phyloP scores from a whole-genome alignment of 192 early-diverging fungal species.

The Backusella parvicylindrica region DNA sequence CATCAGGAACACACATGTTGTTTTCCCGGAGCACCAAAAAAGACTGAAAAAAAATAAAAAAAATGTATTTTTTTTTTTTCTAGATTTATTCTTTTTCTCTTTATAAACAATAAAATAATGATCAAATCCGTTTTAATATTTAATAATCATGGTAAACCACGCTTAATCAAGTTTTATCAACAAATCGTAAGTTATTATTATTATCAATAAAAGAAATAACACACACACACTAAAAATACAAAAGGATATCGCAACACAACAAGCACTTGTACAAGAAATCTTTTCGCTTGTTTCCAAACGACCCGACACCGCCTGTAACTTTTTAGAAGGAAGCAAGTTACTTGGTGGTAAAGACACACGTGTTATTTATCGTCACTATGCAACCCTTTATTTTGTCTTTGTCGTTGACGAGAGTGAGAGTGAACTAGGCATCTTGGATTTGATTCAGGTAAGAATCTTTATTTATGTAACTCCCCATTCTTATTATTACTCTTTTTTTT shows the following conservation, averaged over 20 bases:
- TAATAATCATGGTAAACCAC: slow-evolving; percentile 96
- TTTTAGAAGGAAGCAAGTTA: slow-evolving; percentile 79
- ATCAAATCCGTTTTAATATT: slow-evolving; percentile 99
- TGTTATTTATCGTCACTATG: slow-evolving; percentile 96
- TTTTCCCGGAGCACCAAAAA: background rate
- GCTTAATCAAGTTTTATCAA: slow-evolving; percentile 92
- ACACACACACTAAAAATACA: background rate
- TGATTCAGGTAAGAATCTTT: slow-evolving; percentile 86
- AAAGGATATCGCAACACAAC: slow-evolving; percentile 80
- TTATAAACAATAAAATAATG: slow-evolving; percentile 45
- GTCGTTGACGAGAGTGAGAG: slow-evolving; percentile 95
- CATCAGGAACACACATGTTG: background rate
- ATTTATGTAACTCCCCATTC: no score
- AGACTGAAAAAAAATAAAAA: background rate
- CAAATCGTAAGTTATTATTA: slow-evolving; percentile 60
- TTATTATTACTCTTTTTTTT: no score
- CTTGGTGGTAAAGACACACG: slow-evolving; percentile 82
- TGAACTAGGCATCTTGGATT: slow-evolving; percentile 92
- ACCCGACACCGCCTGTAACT: slow-evolving; percentile 89
- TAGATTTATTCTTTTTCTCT: background rate
- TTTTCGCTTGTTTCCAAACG: slow-evolving; percentile 80
- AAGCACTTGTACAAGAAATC: slow-evolving; percentile 86
- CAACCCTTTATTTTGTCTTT: slow-evolving; percentile 98
- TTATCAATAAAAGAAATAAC: no score
- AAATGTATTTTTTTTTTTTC: background rate